Evolutionary conservation across 164 flowering plant species (phyloP), one percentile per base, ranked within the genome.

Genomic region (Tinospora cordifolia): DNA sequence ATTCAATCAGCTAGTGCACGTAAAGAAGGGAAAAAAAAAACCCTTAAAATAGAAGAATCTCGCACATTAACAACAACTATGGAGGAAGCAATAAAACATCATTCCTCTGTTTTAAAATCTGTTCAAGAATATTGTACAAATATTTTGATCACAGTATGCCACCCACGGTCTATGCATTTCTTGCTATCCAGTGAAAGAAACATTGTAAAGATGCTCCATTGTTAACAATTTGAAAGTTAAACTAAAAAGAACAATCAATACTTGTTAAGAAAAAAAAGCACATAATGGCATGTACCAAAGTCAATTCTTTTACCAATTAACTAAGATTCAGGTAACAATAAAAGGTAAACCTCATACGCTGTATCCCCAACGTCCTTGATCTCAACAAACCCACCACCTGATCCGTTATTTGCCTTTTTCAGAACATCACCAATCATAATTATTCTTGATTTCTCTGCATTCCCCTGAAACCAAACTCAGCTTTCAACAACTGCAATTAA

Each of bases 401-500:
- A 77, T 8, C 85, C 83, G 70, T 76, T 88, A 75, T 88, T 78
- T 21, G 88, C 92, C 84, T 85, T 89, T 80, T 89, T 93, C 82
- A 91, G 74, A 27, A 90, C 79, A 59, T 93, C 98, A 3, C 98
- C 98, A 1, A 93, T 92, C 97, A 93, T 86, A 41, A 93, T 79
- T 73, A 93, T 91, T 74, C 96, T 89, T 26, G 97, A 87, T 78
- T 83, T 91, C 86, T 93, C 98, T 0, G 92, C 98, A 85, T 93
- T 89, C 11, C 98, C 90, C 98, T 92, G 49, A 68, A 65, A 71
- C 15, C 24, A 65, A 64, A 3, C 46, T 58, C 24, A 3, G 22
- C 39, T 49, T 8, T 51, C 63, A n/a, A 66, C 21, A 27, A 58
- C 3, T 17, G 30, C 27, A 30, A 62, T 9, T 13, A 65, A 54